Evolutionary conservation across 2,329 filamentous ascomycete genomes (phyloP).

Genomic region (Pseudogymnoascus sp.): DNA sequence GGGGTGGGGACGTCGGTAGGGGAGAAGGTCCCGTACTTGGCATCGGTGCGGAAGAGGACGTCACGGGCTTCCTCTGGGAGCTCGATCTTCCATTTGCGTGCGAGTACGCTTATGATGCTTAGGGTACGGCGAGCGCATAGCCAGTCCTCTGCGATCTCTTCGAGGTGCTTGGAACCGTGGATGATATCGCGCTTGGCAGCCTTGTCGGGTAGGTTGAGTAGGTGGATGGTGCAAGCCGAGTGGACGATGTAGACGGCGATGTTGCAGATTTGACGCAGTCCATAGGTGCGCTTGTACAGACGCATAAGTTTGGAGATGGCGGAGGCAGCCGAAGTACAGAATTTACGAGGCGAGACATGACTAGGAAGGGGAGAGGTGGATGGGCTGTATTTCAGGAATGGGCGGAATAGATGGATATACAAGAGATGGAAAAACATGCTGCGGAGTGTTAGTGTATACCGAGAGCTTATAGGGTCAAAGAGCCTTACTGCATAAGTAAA

Average conservation of each 20-base stretch:
- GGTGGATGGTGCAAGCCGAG: slow-evolving; percentile 86
- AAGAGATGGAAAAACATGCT: slow-evolving; percentile 98
- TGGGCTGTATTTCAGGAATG: slow-evolving; percentile 85
- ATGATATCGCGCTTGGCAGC: slow-evolving; percentile 82
- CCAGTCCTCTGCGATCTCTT: slow-evolving; percentile 95
- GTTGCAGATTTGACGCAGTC: slow-evolving; percentile 88
- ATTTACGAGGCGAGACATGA: slow-evolving; percentile 81
- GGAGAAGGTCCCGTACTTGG: slow-evolving; percentile 66
- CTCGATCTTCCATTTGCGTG: slow-evolving; percentile 81
- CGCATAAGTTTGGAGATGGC: slow-evolving; percentile 91
- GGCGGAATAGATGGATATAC: slow-evolving; percentile 90
- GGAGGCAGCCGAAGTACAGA: slow-evolving; percentile 82
- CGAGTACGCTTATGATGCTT: slow-evolving; percentile 73
- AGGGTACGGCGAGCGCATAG: slow-evolving; percentile 78
- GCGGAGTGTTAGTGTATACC: slow-evolving; percentile 11
- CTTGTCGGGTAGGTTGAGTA: slow-evolving; percentile 88
- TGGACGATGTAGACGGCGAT: slow-evolving; percentile 94
- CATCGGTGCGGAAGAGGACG: slow-evolving; percentile 69
- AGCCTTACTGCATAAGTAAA: slow-evolving; percentile 44
- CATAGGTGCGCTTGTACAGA: slow-evolving; percentile 85
- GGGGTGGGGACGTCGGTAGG: slow-evolving; percentile 29
- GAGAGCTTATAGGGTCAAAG: background rate
- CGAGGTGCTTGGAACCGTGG: slow-evolving; percentile 81
- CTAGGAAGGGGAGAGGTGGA: slow-evolving; percentile 71
- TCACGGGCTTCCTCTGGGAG: slow-evolving; percentile 73